Evolutionary conservation across 495 filamentous ascomycete genomes (phyloP).

Genomic region (Echria macrotheca): DNA sequence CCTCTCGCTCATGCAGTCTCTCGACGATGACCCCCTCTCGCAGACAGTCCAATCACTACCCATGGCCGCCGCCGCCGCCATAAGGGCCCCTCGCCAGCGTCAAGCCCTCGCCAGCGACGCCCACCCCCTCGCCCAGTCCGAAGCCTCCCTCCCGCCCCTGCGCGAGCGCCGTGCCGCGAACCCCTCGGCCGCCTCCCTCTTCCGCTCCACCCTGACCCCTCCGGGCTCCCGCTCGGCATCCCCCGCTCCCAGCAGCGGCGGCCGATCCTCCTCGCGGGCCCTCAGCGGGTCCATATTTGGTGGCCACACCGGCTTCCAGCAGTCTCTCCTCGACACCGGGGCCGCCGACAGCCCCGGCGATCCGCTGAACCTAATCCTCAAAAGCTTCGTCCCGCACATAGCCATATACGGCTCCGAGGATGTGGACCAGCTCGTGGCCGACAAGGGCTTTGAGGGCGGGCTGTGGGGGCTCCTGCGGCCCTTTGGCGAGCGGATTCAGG

Average conservation of each 20-base stretch:
- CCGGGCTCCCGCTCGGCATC: constrained; percentile 53
- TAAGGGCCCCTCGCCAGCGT: constrained; percentile 30
- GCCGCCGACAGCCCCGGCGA: constrained; percentile 52
- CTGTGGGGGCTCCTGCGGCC: constrained; percentile 80
- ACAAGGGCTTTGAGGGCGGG: constrained; percentile 80
- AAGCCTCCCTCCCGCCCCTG: constrained; percentile 44
- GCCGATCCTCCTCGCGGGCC: constrained; percentile 50
- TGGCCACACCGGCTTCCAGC: constrained; percentile 26
- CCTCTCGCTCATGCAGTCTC: constrained; percentile 43
- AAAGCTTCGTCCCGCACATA: constrained; percentile 81
- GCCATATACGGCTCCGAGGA: constrained; percentile 78
- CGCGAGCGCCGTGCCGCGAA: constrained; percentile 38
- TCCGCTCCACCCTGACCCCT: constrained; percentile 52
- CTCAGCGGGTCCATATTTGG: constrained; percentile 45
- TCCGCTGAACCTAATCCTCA: constrained; percentile 67
- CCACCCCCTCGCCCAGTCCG: constrained; percentile 34
- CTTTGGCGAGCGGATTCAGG: constrained; percentile 83
- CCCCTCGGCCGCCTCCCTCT: constrained; percentile 54
- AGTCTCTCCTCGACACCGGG: constrained; percentile 42
- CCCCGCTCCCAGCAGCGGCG: constrained; percentile 38
- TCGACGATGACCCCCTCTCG: constrained; percentile 36
- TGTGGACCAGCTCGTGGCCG: constrained; percentile 69
- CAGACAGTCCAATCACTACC: constrained; percentile 39
- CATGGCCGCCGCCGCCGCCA: constrained; percentile 35
- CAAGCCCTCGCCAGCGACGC: constrained; percentile 30